Base-by-base conservation (phyloP, 2,329 filamentous ascomycete genomes). In the Triangularia setosa region DNA sequence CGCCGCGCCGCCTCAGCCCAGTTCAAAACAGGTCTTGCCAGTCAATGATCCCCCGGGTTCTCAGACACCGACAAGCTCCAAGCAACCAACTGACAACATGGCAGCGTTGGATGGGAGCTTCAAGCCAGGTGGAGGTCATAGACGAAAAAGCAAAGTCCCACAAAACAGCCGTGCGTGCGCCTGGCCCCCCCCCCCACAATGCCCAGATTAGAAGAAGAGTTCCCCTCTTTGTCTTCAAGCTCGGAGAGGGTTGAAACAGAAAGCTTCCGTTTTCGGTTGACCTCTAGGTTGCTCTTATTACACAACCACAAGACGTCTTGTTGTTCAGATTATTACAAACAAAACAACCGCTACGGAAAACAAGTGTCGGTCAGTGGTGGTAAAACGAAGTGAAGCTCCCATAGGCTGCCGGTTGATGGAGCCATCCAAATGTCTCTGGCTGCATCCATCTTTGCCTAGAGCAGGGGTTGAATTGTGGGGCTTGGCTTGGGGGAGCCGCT, bases 141-240 rank as follows among this genome's bases (percentile, higher is more conserved):
- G 40, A 48, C 40, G n/a, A 48, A 48, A 48, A 21, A n/a, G n/a
- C 5, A n/a, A n/a, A 60, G 35, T n/a, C 24, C 25, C 25, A 58
- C 25, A 58, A 58, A 58, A 58, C 55, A 28, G 28, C 58, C 58
- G 58, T 60, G 58, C 58, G 58, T 60, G 58, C 58, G 58, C 53
- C 40, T 60, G 25, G 35, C 58, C 35, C 52, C 58, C 58, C 35
- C 52, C 58, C 58, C 58, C 58, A 40, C 58, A 60, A 27, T 27
- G 35, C 58, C 58, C 33, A 60, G 40, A 52, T 52, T 60, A 52
- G 40, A 53, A 55, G 52, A 25, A 24, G 23, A 28, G 57, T 59
- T 59, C 40, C 57, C 35, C 57, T 40, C 57, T 33, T 35, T 48
- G 21, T 48, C 18, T 48, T 48, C 4, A 48, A 48, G 40, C 40